phyloP scores from a whole-genome alignment of 345 rosid species.

The Gossypium stocksii region DNA sequence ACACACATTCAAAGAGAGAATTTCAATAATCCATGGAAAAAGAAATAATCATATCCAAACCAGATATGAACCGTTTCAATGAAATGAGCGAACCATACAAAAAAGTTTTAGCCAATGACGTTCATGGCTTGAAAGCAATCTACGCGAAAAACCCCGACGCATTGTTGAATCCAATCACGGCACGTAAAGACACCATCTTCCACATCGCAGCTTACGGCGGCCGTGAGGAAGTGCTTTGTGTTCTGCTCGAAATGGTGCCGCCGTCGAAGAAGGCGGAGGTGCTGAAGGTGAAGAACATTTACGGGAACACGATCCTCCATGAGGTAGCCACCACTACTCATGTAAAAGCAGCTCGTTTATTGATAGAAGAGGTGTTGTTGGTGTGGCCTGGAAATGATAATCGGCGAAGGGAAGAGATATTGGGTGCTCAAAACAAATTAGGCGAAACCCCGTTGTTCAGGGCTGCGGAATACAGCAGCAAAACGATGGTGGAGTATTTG shows the following conservation, averaged over 20 bases:
- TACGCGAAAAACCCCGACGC: not conserved
- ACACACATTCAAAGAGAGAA: not conserved
- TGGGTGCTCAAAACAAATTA: not conserved
- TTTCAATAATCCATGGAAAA: not conserved
- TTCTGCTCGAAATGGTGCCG: not conserved
- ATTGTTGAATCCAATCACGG: not conserved
- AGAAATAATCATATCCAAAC: not conserved
- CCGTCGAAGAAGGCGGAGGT: not conserved
- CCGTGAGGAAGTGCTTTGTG: not conserved
- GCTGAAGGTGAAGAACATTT: conserved; percentile 1
- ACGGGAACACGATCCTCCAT: conserved; percentile 13
- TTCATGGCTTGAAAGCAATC: not conserved
- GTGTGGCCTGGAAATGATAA: not conserved
- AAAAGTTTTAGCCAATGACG: not conserved
- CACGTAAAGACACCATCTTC: not conserved
- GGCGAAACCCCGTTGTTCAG: conserved; percentile 12
- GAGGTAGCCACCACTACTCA: conserved; percentile 5
- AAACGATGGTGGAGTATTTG: not conserved
- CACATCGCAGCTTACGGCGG: conserved; percentile 21
- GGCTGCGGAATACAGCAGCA: conserved; percentile 6
- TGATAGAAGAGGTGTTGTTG: not conserved
- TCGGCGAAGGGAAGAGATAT: not conserved
- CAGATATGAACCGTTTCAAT: not conserved
- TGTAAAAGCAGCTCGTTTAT: not conserved
- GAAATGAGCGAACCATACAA: conserved; percentile 1